Base-by-base conservation (phyloP, 352 stramenopile genomes). In the Phytophthora pinifolia region DNA sequence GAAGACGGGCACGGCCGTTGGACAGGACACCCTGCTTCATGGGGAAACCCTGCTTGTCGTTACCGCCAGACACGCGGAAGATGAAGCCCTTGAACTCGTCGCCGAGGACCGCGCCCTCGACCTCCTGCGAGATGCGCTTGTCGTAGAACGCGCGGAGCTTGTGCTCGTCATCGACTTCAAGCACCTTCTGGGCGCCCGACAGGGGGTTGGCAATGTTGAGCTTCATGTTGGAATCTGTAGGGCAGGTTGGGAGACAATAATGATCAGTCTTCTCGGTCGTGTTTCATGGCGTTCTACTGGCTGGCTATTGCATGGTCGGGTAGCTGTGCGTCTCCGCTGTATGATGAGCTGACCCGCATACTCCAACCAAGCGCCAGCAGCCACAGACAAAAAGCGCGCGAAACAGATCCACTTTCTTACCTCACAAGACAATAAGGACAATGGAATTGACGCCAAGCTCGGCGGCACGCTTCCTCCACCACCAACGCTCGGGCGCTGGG, bases 1-100 rank as follows among this genome's bases (percentile, higher is more conserved):
- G 82, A 39, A 99, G 93, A 70, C 97, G 94, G 31, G 99, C 98
- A 83, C 98, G 97, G 77, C 96, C 92, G 83, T 99, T 98, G 48
- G 94, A 98, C 56, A 99, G 86, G 56, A 99, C 96, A 90, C 98
- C 98, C 88, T 99, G 98, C 94, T 99, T 99, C 98, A 99, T 99
- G 62, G 97, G 97, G 88, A 99, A 99, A 60, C 98, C 98, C 87
- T 99, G 97, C 92, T 99, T 99, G 88, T 99, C 98, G 82, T 99
- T 99, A 80, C 98, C 98, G 71, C 98, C 98, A 52, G 93, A 98
- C 71, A 99, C 98, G 67, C 96, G 95, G 76, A 99, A 97, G 71
- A 98, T 80, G 75, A 98, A 99, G 73, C 97, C 98, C 69, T 98
- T 98, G 83, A 99, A 99, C 79, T 99, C 97, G 45, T 99, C 98